These are phyloP conservation scores for Aspergillus sp. DNA, from an alignment of 2,329 filamentous ascomycete genomes.

Conservation along the genomic window DNA sequence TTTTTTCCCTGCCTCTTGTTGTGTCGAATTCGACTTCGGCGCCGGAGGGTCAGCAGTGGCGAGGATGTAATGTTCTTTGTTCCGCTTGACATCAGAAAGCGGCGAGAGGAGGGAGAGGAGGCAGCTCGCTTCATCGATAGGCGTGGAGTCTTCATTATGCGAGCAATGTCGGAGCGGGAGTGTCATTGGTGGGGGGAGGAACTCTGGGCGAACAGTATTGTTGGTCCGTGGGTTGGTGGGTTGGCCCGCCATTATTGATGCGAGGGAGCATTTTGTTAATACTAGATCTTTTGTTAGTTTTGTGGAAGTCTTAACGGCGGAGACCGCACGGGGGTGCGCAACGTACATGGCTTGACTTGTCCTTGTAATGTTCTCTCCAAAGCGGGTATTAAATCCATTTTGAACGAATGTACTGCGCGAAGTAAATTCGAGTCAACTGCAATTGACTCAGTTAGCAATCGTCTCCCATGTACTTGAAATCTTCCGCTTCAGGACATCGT, in stretches of 20 bases:
- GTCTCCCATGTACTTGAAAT: not conserved
- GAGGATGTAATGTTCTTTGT: conserved; percentile 50
- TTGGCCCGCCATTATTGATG: conserved; percentile 42
- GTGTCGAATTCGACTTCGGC: conserved; percentile 22
- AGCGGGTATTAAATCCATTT: conserved; percentile 80
- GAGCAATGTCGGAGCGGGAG: conserved; percentile 49
- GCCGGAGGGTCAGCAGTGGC: conserved; percentile 42
- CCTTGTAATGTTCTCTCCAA: conserved; percentile 83
- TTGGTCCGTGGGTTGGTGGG: conserved; percentile 40
- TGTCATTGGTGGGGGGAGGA: conserved; percentile 46
- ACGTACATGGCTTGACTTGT: conserved; percentile 75
- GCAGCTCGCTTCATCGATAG: conserved; percentile 46
- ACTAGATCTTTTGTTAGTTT: conserved; percentile 49
- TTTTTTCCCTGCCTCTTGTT: conserved; percentile 23
- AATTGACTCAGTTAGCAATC: conserved; percentile 8
- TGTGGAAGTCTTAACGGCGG: no score
- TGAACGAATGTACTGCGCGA: conserved; percentile 75
- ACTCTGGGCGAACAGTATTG: conserved; percentile 40
- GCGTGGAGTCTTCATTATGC: conserved; percentile 43
- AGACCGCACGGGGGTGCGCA: not conserved
- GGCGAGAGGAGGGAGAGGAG: conserved; percentile 46
- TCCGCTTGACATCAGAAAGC: conserved; percentile 39
- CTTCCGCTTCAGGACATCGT: not conserved
- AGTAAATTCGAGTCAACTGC: conserved; percentile 82
- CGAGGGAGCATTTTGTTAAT: conserved; percentile 67